phyloP scores from a whole-genome alignment of 192 early-diverging fungal species.

The Phlyctochytrium planicorne region DNA sequence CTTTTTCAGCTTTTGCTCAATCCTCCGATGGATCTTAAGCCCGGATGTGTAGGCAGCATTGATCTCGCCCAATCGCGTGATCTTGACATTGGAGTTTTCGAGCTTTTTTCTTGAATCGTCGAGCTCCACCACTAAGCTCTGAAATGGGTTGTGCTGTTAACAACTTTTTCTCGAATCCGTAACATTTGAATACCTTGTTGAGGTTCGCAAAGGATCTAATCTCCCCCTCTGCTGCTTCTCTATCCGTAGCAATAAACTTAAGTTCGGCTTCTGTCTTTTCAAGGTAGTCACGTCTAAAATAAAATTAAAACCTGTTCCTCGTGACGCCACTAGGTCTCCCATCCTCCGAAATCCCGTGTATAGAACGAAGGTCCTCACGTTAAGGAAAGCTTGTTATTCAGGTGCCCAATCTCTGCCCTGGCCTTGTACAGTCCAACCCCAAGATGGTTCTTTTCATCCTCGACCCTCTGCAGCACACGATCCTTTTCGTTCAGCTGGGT shows the following conservation, averaged over 20 bases:
- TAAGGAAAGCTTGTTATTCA: slow-evolving; percentile 40
- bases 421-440: slow-evolving; percentile 47
- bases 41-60: slow-evolving; percentile 46
- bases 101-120: slow-evolving; percentile 19
- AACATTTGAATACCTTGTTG: slow-evolving; percentile 3
- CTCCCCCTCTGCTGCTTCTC: slow-evolving; percentile 30
- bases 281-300: slow-evolving; percentile 20
- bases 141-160: neutral
- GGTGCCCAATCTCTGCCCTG: slow-evolving; percentile 40
- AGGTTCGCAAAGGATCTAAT: slow-evolving; percentile 16
- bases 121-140: slow-evolving; percentile 23
- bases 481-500: slow-evolving; percentile 42
- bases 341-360: too few species aligned
- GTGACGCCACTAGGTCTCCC: too few species aligned
- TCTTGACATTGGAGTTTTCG: slow-evolving; percentile 33
- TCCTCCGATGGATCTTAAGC: slow-evolving; percentile 50
- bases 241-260: slow-evolving; percentile 31
- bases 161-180: neutral
- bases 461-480: slow-evolving; percentile 27
- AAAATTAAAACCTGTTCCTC: too few species aligned
- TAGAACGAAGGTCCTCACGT: too few species aligned
- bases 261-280: slow-evolving; percentile 20
- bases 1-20: slow-evolving; percentile 48
- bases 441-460: slow-evolving; percentile 43
- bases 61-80: slow-evolving; percentile 40